phyloP scores from a whole-genome alignment of 495 filamentous ascomycete genomes.

The Xylaria venustula region DNA sequence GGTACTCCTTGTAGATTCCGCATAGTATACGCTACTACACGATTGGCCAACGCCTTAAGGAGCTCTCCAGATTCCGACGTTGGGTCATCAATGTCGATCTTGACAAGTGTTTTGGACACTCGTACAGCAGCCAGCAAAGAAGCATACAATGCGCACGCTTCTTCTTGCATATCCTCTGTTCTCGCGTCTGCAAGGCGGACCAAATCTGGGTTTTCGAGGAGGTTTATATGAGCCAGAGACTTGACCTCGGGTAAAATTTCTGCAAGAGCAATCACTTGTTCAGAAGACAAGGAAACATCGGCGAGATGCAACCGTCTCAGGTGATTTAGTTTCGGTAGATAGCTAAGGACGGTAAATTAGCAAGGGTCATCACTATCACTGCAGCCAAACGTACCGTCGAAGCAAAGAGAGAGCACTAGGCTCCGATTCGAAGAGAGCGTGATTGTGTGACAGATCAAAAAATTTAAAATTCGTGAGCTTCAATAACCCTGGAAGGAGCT shows the following conservation, averaged over 20 bases:
- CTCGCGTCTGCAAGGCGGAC: constrained; percentile 63
- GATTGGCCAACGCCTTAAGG: constrained; percentile 87
- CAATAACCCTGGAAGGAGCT: constrained; percentile 71
- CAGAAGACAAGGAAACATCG: constrained; percentile 81
- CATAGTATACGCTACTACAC: constrained; percentile 90
- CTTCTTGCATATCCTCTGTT: constrained; percentile 75
- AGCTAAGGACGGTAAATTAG: constrained; percentile 41
- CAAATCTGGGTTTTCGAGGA: constrained; percentile 79
- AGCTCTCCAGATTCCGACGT: constrained; percentile 75
- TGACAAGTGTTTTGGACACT: constrained; percentile 78
- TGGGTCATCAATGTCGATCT: constrained; percentile 89
- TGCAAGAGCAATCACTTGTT: constrained; percentile 84
- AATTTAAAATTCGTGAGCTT: constrained; percentile 77
- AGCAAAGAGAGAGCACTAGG: constrained; percentile 75
- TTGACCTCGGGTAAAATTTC: constrained; percentile 85
- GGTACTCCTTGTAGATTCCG: constrained; percentile 77
- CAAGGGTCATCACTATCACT: background rate
- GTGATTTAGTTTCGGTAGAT: constrained; percentile 74
- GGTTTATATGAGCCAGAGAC: constrained; percentile 81
- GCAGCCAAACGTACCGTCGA: constrained; percentile 52
- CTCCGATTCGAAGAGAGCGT: constrained; percentile 67
- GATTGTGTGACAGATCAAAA: constrained; percentile 89
- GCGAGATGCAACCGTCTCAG: constrained; percentile 85
- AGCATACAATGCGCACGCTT: constrained; percentile 90
- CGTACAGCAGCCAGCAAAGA: constrained; percentile 86